Evolutionary conservation across 2,329 filamentous ascomycete species (phyloP).

Genomic region (Eutypa lata): DNA sequence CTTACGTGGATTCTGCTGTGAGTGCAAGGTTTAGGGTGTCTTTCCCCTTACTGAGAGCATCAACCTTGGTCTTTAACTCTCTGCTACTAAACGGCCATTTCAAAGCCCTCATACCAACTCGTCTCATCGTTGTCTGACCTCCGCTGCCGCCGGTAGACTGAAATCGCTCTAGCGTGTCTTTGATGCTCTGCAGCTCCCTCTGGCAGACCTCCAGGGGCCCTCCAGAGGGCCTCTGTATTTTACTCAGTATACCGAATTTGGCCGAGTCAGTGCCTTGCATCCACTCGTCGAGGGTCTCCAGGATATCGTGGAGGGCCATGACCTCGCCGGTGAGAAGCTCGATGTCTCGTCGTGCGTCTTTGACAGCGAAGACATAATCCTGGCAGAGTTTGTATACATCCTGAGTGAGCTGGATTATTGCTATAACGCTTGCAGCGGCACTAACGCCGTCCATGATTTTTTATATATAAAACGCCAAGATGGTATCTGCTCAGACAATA

Average conservation of each 20-base stretch:
- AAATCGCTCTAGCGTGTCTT: not conserved
- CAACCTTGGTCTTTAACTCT: not conserved
- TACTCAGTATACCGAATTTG: not conserved
- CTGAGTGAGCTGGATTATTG: not conserved
- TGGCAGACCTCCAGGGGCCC: not conserved
- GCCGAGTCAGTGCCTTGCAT: not conserved
- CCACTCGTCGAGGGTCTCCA: not conserved
- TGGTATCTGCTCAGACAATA: no score
- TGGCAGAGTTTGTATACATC: not conserved
- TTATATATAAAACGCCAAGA: no score
- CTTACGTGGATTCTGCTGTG: not conserved
- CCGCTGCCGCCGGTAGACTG: not conserved
- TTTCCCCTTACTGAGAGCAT: not conserved
- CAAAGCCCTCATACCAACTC: not conserved
- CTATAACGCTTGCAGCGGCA: not conserved
- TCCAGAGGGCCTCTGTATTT: not conserved
- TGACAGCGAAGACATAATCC: not conserved
- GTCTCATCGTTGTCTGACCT: not conserved
- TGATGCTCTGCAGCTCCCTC: not conserved
- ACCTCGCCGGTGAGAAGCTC: not conserved
- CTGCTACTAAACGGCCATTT: not conserved
- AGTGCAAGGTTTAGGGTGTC: not conserved
- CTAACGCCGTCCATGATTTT: not conserved
- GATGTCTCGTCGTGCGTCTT: not conserved
- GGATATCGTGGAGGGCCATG: not conserved